A percentile compares a stretch with the other conserved stretches of the same genome.
Conservation (phyloP, 1,284 basidiomycete genomes). For the Ustilago lituana region DNA sequence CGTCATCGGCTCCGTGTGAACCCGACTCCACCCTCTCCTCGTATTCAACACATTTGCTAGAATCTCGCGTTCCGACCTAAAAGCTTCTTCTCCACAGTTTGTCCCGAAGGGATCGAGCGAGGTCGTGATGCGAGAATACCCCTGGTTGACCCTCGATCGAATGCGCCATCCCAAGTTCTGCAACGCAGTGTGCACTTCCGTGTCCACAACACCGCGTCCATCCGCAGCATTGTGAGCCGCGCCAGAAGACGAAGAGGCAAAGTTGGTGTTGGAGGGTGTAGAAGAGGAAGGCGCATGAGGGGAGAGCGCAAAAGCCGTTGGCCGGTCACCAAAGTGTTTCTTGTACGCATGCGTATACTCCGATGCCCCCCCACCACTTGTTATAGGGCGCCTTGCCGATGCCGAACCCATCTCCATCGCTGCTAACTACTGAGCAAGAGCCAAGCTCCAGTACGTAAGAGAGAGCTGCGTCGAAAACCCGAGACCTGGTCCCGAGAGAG, state of each 20-base stretch:
- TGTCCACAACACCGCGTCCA: conserved; percentile 5
- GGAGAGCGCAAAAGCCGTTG: conserved; percentile 22
- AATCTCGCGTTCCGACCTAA: conserved; percentile 9
- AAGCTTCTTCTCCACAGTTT: not conserved
- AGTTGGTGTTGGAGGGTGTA: not conserved
- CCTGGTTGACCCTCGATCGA: conserved; percentile 24
- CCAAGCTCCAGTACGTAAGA: too few species aligned
- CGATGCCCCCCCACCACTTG: not conserved
- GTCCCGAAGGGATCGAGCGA: not conserved
- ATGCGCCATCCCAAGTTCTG: conserved; percentile 32
- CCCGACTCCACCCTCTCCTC: conserved; percentile 5
- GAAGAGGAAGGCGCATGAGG: not conserved
- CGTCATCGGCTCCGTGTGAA: conserved; percentile 3
- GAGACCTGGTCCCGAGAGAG: too few species aligned
- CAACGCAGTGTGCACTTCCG: conserved; percentile 7
- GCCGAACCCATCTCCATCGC: not conserved
- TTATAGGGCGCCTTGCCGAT: conserved; percentile 6
- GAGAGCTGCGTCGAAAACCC: too few species aligned
- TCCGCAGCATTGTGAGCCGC: too few species aligned
- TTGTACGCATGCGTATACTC: conserved; percentile 19
- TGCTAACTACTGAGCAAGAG: too few species aligned
- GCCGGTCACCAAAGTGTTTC: conserved; percentile 37
- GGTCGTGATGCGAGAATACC: conserved; percentile 11
- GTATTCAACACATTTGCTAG: conserved; percentile 8
- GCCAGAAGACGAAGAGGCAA: conserved; percentile 2